Base-by-base conservation (phyloP, 2,329 filamentous ascomycete genomes). In the Arthroderma uncinatum region DNA sequence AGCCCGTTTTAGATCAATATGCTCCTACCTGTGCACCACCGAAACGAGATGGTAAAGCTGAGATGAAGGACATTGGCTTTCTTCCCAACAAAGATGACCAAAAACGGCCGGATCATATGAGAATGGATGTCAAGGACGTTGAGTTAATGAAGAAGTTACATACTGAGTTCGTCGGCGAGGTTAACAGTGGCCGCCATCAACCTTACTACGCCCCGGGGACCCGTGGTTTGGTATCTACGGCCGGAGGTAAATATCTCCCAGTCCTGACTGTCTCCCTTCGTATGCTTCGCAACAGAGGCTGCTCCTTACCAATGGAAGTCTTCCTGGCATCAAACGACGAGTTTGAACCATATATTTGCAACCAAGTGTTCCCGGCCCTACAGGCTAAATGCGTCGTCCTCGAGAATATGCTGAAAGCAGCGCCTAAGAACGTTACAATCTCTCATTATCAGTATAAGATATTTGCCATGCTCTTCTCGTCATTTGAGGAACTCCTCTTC, bases 401-500 rank as follows among this genome's bases (percentile, higher is more conserved):
- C 4, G 71, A 72, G 1, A 68, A 72, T n/a, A 71, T 76, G 7
- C 61, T 78, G 3, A 61, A 67, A 12, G 63, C 63, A 1, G 63
- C 68, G 0, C 63, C 66, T 0, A 62, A 63, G 4, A 55, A 62
- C 4, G 62, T 68, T 28, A 62, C 69, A 10, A 70, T 78, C 53
- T 63, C 67, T 14, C 70, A 72, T 37, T 79, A 75, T 63, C 76
- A 78, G 60, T 71, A 75, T 62, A 79, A 79, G 61, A 66, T 70
- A 1, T 72, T 79, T 34, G 72, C 76, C 0, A 73, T 79, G 63
- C 66, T 79, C 4, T 76, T 78, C 62, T 77, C 74, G 6, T 74
- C 74, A 0, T 79, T 79, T 56, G 72, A 76, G 59, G 68, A 76
- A 25, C 69, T 78, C 8, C 67, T 79, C 4, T 78, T 77, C 62